Evolutionary conservation across 1,284 basidiomycete species (phyloP).

Genomic region (Heterobasidion annosum): DNA sequence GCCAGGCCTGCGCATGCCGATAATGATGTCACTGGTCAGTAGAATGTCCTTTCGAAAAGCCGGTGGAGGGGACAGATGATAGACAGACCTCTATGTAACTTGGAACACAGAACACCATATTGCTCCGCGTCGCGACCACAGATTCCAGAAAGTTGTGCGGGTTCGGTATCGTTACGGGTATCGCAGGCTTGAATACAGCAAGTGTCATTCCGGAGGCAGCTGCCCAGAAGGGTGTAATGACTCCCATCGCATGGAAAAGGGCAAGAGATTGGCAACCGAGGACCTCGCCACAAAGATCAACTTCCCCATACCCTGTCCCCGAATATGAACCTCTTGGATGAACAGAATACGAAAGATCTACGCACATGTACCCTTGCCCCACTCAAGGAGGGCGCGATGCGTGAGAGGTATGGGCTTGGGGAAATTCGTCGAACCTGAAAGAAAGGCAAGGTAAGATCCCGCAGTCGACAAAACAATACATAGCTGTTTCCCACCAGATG

Average conservation of each 20-base stretch:
- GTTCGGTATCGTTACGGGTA: background rate
- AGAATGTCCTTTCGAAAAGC: background rate
- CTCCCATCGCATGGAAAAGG: slow-evolving; percentile 17
- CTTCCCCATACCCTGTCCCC: slow-evolving; percentile 10
- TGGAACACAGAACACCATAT: background rate
- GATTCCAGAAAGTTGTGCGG: slow-evolving; percentile 10
- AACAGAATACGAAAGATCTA: too few relatives aligned
- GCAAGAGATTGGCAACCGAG: slow-evolving; percentile 15
- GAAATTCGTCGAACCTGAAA: too few relatives aligned
- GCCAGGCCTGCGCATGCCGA: background rate
- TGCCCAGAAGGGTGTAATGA: background rate
- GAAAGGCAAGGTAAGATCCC: too few relatives aligned
- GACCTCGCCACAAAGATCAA: slow-evolving; percentile 13
- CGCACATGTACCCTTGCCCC: too few relatives aligned
- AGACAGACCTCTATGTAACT: background rate
- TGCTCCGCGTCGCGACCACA: background rate
- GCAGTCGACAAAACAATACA: too few relatives aligned
- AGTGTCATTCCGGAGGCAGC: background rate
- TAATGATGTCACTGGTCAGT: background rate
- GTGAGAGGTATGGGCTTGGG: too few relatives aligned
- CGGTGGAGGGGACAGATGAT: too few relatives aligned
- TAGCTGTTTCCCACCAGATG: too few relatives aligned
- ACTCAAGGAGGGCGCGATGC: too few relatives aligned
- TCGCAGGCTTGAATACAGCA: background rate
- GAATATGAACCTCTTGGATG: too few relatives aligned